These are phyloP conservation scores for Sphenostylis stenocarpa DNA, from an alignment of 306 rosid species.

Conservation along the genomic window DNA sequence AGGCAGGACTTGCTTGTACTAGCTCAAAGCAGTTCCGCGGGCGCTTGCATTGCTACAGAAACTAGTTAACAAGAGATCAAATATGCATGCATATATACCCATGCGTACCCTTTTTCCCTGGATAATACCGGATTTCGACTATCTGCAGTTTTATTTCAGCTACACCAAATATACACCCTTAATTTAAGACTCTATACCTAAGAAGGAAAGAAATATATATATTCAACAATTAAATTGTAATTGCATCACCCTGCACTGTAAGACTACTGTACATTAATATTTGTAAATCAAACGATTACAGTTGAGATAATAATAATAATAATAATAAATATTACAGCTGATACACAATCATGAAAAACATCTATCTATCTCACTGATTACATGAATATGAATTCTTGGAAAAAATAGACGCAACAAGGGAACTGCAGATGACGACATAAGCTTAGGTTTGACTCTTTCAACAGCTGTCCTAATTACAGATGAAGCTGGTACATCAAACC, in stretches of 20 bases:
- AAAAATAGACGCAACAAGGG: constrained; percentile 73
- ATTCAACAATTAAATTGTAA: too few relatives aligned
- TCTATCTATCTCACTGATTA: constrained; percentile 59
- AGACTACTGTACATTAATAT: background rate
- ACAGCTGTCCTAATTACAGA: constrained; percentile 49
- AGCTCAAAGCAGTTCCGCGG: background rate
- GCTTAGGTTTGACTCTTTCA: constrained; percentile 61
- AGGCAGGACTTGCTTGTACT: background rate
- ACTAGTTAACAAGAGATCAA: background rate
- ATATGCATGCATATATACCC: background rate
- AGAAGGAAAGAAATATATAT: too few relatives aligned
- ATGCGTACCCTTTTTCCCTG: too few relatives aligned
- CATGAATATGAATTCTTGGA: constrained; percentile 67
- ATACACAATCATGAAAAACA: constrained; percentile 45
- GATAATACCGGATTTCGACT: too few relatives aligned
- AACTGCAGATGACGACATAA: constrained; percentile 54
- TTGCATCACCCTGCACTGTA: too few relatives aligned
- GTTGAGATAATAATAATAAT: background rate
- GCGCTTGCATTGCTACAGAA: background rate
- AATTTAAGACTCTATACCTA: too few relatives aligned
- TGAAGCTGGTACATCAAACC: constrained; percentile 83
- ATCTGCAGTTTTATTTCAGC: too few relatives aligned
- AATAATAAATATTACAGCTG: background rate
- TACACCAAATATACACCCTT: too few relatives aligned
- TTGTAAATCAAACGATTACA: background rate